Evolutionary conservation across 2,329 filamentous ascomycete genomes (phyloP).

Genomic region (Cladosporium colombiae): DNA sequence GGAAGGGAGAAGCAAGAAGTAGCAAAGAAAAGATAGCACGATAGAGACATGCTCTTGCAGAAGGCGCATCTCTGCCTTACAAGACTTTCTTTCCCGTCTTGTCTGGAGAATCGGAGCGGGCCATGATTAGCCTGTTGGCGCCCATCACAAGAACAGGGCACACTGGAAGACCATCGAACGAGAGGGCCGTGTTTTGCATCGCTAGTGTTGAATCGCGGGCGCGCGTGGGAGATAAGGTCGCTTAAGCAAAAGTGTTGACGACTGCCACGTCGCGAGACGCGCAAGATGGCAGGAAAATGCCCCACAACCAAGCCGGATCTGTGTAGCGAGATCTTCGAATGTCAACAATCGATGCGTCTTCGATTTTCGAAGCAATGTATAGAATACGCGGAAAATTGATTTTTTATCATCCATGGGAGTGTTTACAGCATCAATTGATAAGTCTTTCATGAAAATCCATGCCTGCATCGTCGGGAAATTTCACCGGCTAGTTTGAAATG

Average conservation of each 20-base stretch:
- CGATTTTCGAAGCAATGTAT: neutral
- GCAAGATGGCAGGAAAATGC: slow-evolving; percentile 1
- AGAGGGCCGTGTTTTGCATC: neutral
- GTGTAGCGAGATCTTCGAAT: neutral
- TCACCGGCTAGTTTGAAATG: neutral
- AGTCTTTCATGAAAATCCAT: neutral
- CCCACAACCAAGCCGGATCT: slow-evolving; percentile 7
- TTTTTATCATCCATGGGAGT: neutral
- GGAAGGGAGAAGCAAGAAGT: neutral
- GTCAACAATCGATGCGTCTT: neutral
- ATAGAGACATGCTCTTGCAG: neutral
- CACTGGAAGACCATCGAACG: neutral
- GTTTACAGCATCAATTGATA: neutral
- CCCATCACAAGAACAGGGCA: neutral
- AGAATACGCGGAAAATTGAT: neutral
- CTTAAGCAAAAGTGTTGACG: slow-evolving; percentile 10
- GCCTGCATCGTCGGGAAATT: neutral
- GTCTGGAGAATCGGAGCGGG: neutral
- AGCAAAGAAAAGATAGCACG: neutral
- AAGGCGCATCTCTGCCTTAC: slow-evolving; percentile 3
- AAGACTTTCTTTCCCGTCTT: neutral
- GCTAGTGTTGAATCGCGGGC: neutral
- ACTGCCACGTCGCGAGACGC: slow-evolving; percentile 7
- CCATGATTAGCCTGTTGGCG: neutral
- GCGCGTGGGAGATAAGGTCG: neutral